These are phyloP conservation scores for Zopfochytrium polystomum DNA, from an alignment of 371 early-diverging fungal species.

Conservation along the genomic window DNA sequence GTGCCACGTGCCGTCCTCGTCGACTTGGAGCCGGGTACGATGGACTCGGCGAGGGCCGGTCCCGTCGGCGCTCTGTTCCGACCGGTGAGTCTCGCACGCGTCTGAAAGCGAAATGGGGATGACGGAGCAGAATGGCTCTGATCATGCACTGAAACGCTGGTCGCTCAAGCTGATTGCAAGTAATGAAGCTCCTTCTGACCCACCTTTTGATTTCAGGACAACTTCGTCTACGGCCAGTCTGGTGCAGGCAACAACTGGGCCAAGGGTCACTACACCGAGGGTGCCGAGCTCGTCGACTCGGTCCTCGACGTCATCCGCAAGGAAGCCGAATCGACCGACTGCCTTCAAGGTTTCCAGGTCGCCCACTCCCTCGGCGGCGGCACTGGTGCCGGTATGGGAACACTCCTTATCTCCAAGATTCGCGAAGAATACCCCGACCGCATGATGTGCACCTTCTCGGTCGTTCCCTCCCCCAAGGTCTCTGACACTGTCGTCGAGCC, in stretches of 20 bases:
- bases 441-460: slow-evolving; percentile 96
- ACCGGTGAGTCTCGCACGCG: no score
- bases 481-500: slow-evolving; percentile 94
- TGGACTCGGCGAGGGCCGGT: slow-evolving; percentile 83
- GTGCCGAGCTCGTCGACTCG: slow-evolving; percentile 88
- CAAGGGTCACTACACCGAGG: slow-evolving; percentile 96
- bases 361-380: slow-evolving; percentile 95
- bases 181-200: no score
- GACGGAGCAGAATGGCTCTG: no score
- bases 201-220: no score
- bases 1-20: slow-evolving; percentile 96
- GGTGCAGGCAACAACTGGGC: slow-evolving; percentile 99
- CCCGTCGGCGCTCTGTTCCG: slow-evolving; percentile 64
- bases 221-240: slow-evolving; percentile 84
- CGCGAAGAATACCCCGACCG: slow-evolving; percentile 95
- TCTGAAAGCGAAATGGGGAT: no score
- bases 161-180: no score
- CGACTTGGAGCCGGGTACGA: slow-evolving; percentile 99
- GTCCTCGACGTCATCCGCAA: slow-evolving; percentile 88
- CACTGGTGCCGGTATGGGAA: slow-evolving; percentile 91
- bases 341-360: slow-evolving; percentile 93
- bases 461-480: slow-evolving; percentile 91
- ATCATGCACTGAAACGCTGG: no score
- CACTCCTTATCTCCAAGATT: slow-evolving; percentile 86
- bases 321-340: slow-evolving; percentile 88